Base-by-base conservation (phyloP, 2,329 filamentous ascomycete genomes). In the Gremmenia infestans region DNA sequence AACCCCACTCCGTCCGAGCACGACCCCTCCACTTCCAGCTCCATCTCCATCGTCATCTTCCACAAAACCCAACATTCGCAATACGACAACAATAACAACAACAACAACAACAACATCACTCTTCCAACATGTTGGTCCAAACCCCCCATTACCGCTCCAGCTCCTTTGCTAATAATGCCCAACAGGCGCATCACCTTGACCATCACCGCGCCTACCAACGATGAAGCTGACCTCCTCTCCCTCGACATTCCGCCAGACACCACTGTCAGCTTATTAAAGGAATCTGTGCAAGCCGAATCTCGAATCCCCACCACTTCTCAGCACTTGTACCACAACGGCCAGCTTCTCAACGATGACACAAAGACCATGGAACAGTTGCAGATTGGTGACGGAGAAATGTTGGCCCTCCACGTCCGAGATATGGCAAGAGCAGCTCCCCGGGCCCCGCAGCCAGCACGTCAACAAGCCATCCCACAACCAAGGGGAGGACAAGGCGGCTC, bases 251-350 rank as follows among this genome's bases (percentile, higher is more conserved):
- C 88, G 59, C 80, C 85, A 43, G 89, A 90, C 67, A 91, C 94
- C 79, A 90, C 89, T 48, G 75, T 97, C 65, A 86, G 86, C 67
- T 87, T 91, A 52, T 82, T 99, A 63, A 96, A 96, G 73, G 88
- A 86, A 69, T 89, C 91, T 69, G 88, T 99, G 70, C 84, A 94
- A 71, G 88, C 85, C 72, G 93, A 97, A 73, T 87, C 87, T 49
- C 78, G 78, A 65, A 86, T 96, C 64, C 83, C 88, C 28, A 81
- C 85, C 17, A 77, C 79, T 46, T 80, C 87, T 48, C 91, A 97
- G 72, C 86, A 91, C 69, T 86, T 97, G 69, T 95, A 94, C 74
- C 88, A 93, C 75, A 95, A 97, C 71, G 94, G 93, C 62, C 82
- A 84, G 62, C 82, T 92, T 43, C 83, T 99, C 54, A 81, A 78